Base-by-base conservation (phyloP, 148 eudicot genomes). In the Fallopia convolvulus region DNA sequence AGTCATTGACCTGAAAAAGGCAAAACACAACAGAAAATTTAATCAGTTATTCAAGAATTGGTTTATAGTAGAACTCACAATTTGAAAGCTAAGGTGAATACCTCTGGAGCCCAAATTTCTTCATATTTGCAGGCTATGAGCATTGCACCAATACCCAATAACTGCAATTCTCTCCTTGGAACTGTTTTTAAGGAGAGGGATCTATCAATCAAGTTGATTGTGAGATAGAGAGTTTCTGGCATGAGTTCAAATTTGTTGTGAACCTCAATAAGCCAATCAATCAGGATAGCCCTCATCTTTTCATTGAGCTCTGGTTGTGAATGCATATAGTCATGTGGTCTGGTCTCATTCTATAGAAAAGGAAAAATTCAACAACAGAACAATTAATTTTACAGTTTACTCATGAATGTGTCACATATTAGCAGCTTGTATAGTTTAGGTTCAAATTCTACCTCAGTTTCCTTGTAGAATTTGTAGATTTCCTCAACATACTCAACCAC, bases 1-100 rank as follows among this genome's bases (percentile, higher is more conserved):
- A 84, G 70, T 87, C 90, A 77, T 87, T 80, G 15, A 87, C 92
- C 89, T 87, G 30, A 32, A 72, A 72, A n/a, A 41, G 23, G 26
- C 3, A 4, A 36, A 36, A 36, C 39, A 36, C 39, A 36, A 36
- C 39, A 71, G 23, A 71, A 39, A 10, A 72, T 17, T 21, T 41
- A 52, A 42, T 44, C 15, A 72, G 75, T 41, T 26, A 7, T 4
- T 72, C 3, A 72, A 72, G 17, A 32, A 70, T 13, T 23, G 32
- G 65, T 61, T 26, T 61, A 5, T 61, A 26, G 47, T 44, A 44
- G 47, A 15, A 55, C 30, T 26, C 14, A 47, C 13, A 49, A 30
- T 48, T 48, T 50, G 41, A 32, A 18, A 75, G 30, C 21, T 32
- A 60, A 23, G 3, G 39, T 44, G 33, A 40, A n/a, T 56, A 76